Percentiles rank a stretch among this genome's conserved stretches.
These are phyloP conservation scores for Pelargonium australe DNA, from an alignment of 441 rosid species.

Conservation along the genomic window DNA sequence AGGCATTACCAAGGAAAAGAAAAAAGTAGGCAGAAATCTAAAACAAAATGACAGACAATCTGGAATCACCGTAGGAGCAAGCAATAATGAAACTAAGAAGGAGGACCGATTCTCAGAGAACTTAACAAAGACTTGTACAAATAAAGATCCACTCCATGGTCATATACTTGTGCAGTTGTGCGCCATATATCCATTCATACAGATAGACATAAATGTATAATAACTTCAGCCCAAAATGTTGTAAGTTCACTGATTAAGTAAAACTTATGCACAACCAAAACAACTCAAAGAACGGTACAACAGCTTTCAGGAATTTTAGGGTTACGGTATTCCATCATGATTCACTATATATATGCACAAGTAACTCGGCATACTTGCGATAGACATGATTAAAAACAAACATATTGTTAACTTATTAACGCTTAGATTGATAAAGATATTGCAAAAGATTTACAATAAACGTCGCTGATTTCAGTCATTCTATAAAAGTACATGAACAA, in stretches of 20 bases:
- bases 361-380: too few relatives aligned
- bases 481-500: neutral
- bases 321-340: neutral
- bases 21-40: constrained; percentile 11
- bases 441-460: neutral
- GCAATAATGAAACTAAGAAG: neutral
- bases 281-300: neutral
- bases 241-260: neutral
- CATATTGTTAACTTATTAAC: neutral
- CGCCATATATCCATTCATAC: neutral
- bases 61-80: constrained; percentile 8
- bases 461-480: neutral
- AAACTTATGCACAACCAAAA: neutral
- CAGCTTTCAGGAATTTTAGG: neutral
- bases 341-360: too few relatives aligned
- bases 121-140: neutral
- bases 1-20: constrained; percentile 2
- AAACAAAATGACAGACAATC: neutral
- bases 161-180: neutral
- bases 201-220: neutral
- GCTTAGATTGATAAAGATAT: neutral
- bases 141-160: neutral
- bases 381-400: too few relatives aligned
- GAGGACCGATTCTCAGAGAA: neutral
- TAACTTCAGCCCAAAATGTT: neutral